Evolutionary conservation across 73 alveolate genomes (phyloP).

Genomic region (Halteria grandinella): DNA sequence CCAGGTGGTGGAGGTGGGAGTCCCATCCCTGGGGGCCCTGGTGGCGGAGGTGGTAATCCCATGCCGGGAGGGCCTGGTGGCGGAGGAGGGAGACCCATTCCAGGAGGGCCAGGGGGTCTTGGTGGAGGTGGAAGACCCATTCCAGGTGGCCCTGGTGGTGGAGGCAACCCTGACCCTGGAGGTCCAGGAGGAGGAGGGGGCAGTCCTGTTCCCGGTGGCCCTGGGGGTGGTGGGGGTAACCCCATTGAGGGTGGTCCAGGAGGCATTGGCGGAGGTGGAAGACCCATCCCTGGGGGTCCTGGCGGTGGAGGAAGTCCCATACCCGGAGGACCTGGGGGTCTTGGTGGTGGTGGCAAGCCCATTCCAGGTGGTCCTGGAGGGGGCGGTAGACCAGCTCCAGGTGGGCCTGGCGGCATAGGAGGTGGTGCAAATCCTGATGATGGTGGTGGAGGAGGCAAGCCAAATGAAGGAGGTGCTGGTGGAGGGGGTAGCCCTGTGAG

Average conservation of each 20-base stretch:
- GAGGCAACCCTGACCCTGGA: slow-evolving; percentile 40
- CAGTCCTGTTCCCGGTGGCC: slow-evolving; percentile 60
- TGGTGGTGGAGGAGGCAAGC: slow-evolving; percentile 62
- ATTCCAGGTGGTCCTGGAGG: slow-evolving; percentile 39
- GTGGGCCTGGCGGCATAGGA: slow-evolving; percentile 43
- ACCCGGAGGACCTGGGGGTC: background rate
- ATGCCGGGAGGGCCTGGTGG: slow-evolving; percentile 29
- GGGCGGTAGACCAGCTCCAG: background rate
- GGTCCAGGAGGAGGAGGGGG: slow-evolving; percentile 57
- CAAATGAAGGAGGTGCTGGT: slow-evolving; percentile 49
- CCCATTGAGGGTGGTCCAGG: slow-evolving; percentile 54
- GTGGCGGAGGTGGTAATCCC: slow-evolving; percentile 57
- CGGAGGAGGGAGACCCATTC: slow-evolving; percentile 60
- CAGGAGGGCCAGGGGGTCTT: slow-evolving; percentile 13
- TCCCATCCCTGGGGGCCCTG: slow-evolving; percentile 26
- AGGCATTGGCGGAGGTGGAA: slow-evolving; percentile 22
- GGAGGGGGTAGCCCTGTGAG: slow-evolving; percentile 35
- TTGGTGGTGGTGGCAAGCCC: slow-evolving; percentile 44
- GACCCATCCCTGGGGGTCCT: slow-evolving; percentile 23
- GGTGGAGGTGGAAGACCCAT: slow-evolving; percentile 47
- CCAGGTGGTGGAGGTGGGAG: slow-evolving; percentile 43
- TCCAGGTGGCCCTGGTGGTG: slow-evolving; percentile 51
- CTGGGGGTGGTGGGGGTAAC: slow-evolving; percentile 59
- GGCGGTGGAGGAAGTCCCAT: slow-evolving; percentile 15
- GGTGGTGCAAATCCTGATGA: slow-evolving; percentile 60